phyloP scores from a whole-genome alignment of 2,329 filamentous ascomycete species.

The Cytospora piceicola region DNA sequence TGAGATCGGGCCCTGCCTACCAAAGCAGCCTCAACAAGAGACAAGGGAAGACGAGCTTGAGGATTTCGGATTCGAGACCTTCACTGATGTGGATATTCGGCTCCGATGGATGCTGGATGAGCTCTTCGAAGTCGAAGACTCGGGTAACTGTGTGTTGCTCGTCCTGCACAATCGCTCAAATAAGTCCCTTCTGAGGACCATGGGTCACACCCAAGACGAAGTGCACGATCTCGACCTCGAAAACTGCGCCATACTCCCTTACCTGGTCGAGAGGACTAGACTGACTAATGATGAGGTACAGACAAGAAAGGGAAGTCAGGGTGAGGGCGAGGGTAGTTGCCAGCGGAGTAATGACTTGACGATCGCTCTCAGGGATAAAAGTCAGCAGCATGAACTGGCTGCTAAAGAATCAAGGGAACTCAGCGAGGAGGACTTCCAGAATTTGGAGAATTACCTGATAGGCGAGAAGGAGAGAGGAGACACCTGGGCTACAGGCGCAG shows the following conservation, averaged over 20 bases:
- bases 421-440: background rate
- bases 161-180: conserved; percentile 28
- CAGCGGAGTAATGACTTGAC: background rate
- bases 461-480: no score
- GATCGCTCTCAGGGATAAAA: conserved; percentile 16
- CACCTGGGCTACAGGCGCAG: no score
- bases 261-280: conserved; percentile 12
- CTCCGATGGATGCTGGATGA: conserved; percentile 24
- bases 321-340: background rate
- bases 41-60: conserved; percentile 8
- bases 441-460: no score
- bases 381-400: background rate
- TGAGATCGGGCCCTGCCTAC: background rate
- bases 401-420: background rate
- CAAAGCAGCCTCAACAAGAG: background rate
- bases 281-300: background rate
- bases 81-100: conserved; percentile 26
- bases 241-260: conserved; percentile 25
- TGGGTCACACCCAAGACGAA: conserved; percentile 21
- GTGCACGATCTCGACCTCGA: conserved; percentile 10
- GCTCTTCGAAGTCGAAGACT: conserved; percentile 6
- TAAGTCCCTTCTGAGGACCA: conserved; percentile 24
- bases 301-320: background rate
- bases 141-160: conserved; percentile 19
- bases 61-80: conserved; percentile 14